These are phyloP conservation scores for Leccinum subspadiceum DNA, from an alignment of 1,284 basidiomycete genomes.

Conservation along the genomic window DNA sequence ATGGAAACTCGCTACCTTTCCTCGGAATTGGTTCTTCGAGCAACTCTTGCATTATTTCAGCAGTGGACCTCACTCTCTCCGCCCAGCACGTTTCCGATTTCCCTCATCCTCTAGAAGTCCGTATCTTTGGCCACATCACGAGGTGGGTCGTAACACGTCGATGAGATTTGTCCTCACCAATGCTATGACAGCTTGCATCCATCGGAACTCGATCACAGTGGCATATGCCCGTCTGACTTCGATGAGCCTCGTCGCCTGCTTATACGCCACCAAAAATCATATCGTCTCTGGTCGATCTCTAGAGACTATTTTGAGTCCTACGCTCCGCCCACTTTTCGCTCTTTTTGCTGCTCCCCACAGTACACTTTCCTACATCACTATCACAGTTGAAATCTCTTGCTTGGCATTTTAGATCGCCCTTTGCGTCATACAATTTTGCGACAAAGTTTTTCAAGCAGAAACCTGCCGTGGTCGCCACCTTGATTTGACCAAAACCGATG, in stretches of 20 bases:
- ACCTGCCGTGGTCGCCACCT: no score
- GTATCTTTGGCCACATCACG: neutral
- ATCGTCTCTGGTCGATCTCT: neutral
- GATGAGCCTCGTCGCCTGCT: neutral
- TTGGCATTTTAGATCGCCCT: conserved; percentile 59
- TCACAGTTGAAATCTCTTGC: conserved; percentile 49
- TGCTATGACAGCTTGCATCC: neutral
- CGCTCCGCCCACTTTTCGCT: neutral
- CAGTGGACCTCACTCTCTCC: neutral
- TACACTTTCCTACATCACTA: no score
- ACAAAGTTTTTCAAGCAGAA: no score
- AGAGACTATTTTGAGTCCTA: neutral
- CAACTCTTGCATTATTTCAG: neutral
- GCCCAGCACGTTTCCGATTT: neutral
- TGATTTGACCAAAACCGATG: conserved; percentile 28
- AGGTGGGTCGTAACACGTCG: neutral
- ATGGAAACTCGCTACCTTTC: neutral
- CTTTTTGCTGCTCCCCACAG: neutral
- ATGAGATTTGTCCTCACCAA: neutral
- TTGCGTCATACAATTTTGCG: conserved; percentile 41
- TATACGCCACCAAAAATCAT: neutral
- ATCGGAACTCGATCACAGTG: neutral
- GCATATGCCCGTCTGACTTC: neutral
- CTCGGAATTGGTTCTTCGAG: neutral
- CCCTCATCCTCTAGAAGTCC: neutral